Evolutionary conservation across 208 protist genomes (phyloP).

Genomic region (Trypanosoma platydactyli): DNA sequence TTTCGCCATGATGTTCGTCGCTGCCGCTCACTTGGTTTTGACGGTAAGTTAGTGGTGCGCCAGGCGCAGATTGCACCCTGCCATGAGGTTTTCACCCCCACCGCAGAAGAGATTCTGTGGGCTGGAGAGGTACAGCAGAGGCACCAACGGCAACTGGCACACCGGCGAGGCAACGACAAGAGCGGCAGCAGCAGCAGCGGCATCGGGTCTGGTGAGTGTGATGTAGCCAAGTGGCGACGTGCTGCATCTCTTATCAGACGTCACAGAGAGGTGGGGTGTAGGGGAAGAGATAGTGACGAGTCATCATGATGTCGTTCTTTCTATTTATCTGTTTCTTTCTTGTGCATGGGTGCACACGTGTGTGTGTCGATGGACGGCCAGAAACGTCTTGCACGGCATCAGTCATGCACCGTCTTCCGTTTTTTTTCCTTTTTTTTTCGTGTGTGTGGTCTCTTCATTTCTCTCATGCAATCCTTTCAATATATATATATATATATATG

Average conservation of each 20-base stretch:
- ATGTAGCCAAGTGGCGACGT: slow-evolving; percentile 33
- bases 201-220: slow-evolving; percentile 29
- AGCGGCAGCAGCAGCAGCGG: no score
- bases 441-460: not conserved
- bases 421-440: no score
- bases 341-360: not conserved
- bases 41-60: slow-evolving; percentile 80
- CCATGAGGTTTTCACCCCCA: slow-evolving; percentile 67
- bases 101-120: slow-evolving; percentile 62
- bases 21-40: slow-evolving; percentile 68
- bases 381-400: not conserved
- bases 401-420: not conserved
- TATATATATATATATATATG: not conserved
- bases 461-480: not conserved
- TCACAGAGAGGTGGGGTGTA: slow-evolving; percentile 10
- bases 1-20: slow-evolving; percentile 55
- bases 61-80: slow-evolving; percentile 59
- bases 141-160: not conserved
- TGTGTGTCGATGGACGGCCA: not conserved
- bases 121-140: slow-evolving; percentile 35
- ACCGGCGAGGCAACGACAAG: slow-evolving; percentile 21
- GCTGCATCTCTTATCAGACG: slow-evolving; percentile 18
- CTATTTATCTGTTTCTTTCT: not conserved
- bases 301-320: not conserved
- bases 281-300: not conserved